Conservation (phyloP, 2,329 filamentous ascomycete species). For the Claviceps sorghi region DNA sequence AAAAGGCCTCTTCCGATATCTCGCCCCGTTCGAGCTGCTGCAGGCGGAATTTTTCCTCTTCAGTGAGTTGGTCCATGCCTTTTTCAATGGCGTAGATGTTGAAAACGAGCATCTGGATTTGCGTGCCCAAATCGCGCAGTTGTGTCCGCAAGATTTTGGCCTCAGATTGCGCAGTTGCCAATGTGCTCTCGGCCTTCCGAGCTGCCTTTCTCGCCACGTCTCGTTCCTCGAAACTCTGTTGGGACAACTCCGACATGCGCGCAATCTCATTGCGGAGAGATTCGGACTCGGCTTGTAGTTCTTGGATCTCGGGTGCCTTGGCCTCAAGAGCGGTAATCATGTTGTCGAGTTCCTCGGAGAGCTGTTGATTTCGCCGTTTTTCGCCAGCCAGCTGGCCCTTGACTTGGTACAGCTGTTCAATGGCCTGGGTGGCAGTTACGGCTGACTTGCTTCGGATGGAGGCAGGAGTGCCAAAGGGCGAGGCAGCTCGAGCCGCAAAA, state of each 20-base stretch:
- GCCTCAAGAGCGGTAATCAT: conserved; percentile 75
- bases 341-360: conserved; percentile 66
- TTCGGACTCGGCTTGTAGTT: conserved; percentile 67
- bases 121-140: conserved; percentile 74
- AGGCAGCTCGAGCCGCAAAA: conserved; percentile 35
- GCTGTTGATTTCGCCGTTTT: conserved; percentile 57
- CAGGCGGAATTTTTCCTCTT: conserved; percentile 59
- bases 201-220: conserved; percentile 65
- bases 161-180: conserved; percentile 51
- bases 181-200: conserved; percentile 62
- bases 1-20: conserved; percentile 52
- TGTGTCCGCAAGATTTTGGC: conserved; percentile 70
- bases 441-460: conserved; percentile 40
- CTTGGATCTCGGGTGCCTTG: conserved; percentile 75
- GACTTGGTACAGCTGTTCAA: conserved; percentile 50
- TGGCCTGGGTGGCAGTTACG: conserved; percentile 46
- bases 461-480: conserved; percentile 47
- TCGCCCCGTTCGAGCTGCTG: conserved; percentile 67
- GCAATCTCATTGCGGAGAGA: conserved; percentile 67
- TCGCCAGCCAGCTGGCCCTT: conserved; percentile 63
- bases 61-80: conserved; percentile 55
- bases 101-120: conserved; percentile 81
- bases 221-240: conserved; percentile 66
- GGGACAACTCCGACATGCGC: conserved; percentile 72
- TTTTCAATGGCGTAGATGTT: conserved; percentile 73